Evolutionary conservation across 345 rosid genomes (phyloP).

Genomic region (Citropsis articulata): DNA sequence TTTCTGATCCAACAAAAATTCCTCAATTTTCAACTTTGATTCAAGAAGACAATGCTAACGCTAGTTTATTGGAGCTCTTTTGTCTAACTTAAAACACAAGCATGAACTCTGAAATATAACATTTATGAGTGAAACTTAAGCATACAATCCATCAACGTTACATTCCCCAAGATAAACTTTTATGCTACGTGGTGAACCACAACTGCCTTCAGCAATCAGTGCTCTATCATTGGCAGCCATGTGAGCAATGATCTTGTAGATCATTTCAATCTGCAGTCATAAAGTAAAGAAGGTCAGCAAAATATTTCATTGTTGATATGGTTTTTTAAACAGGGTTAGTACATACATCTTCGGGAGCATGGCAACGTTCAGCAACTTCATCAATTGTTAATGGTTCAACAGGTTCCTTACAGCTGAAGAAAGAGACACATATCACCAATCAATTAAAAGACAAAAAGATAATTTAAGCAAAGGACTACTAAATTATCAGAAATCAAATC

Average conservation of each 20-base stretch:
- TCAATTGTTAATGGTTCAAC: conserved; percentile 85
- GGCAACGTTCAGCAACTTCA: conserved; percentile 87
- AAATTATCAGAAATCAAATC: not conserved
- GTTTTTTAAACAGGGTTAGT: not conserved
- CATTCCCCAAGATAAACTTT: conserved; percentile 88
- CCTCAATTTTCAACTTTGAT: not conserved
- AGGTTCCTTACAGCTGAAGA: conserved; percentile 83
- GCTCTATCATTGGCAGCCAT: conserved; percentile 97
- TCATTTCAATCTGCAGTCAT: conserved; percentile 86
- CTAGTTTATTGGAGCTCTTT: conserved; percentile 26
- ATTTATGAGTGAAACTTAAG: conserved; percentile 17
- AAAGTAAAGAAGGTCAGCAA: conserved; percentile 17
- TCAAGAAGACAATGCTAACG: not conserved
- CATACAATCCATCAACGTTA: conserved; percentile 65
- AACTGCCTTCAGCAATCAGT: conserved; percentile 82
- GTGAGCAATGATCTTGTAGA: conserved; percentile 88
- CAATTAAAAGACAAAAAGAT: not conserved
- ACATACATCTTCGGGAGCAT: conserved; percentile 75
- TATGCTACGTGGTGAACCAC: conserved; percentile 90
- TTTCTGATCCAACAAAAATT: not conserved
- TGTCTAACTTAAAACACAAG: conserved; percentile 4
- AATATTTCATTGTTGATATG: not conserved
- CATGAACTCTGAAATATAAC: conserved; percentile 1
- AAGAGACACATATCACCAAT: not conserved
- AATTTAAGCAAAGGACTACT: not conserved